A percentile compares a stretch with the other conserved stretches of the same genome.
Conservation (phyloP, 495 filamentous ascomycete species). For the Aspergillus cavernicola region DNA sequence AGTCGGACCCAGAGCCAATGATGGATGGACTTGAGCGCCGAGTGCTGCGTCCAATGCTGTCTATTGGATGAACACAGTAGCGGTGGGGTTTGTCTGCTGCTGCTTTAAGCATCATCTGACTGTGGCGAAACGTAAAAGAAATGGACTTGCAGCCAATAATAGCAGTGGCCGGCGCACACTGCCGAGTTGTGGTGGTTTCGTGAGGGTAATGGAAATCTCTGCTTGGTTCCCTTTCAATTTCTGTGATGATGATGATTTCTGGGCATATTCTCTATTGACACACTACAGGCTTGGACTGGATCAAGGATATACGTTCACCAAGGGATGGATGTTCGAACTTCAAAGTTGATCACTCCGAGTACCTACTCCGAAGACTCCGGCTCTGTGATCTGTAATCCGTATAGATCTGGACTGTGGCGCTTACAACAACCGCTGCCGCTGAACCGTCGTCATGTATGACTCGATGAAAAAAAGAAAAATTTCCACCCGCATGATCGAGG, state of each 20-base stretch:
- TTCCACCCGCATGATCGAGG: constrained; percentile 7
- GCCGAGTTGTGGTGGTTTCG: constrained; percentile 18
- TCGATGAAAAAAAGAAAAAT: neutral
- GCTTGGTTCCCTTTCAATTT: constrained; percentile 17
- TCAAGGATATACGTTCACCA: neutral
- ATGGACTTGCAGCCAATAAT: constrained; percentile 26
- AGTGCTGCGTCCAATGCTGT: neutral
- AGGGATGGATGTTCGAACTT: too few species aligned
- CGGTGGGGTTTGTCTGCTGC: constrained; percentile 8
- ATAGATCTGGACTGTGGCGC: constrained; percentile 4
- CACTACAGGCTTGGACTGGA: neutral
- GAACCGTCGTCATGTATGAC: constrained; percentile 5
- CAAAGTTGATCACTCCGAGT: neutral
- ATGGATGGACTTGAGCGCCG: neutral
- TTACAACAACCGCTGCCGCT: constrained; percentile 2
- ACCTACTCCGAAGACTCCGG: neutral
- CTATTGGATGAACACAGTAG: neutral
- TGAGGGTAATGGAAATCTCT: constrained; percentile 34
- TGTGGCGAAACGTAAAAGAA: constrained; percentile 42
- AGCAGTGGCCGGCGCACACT: neutral
- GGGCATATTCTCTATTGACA: constrained; percentile 3
- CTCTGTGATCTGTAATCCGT: neutral
- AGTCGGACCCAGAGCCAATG: neutral
- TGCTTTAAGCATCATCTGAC: constrained; percentile 29
- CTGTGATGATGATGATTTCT: neutral